These are phyloP conservation scores for Colletotrichum theobromicola DNA, from an alignment of 2,329 filamentous ascomycete species.

Conservation along the genomic window DNA sequence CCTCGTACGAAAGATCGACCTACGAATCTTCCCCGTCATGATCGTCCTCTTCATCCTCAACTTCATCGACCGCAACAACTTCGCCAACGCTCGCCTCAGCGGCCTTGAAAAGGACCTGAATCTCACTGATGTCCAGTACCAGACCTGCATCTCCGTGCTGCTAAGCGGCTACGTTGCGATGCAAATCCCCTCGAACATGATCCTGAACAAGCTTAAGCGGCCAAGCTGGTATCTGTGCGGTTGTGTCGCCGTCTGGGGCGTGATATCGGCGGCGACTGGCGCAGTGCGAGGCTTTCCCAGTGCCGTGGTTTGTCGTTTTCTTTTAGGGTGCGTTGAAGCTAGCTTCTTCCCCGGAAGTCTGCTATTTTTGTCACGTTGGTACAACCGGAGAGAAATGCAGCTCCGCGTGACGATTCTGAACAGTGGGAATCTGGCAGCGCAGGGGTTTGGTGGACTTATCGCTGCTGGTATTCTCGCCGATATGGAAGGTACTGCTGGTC, in stretches of 20 bases:
- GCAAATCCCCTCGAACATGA: background rate
- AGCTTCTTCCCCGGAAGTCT: background rate
- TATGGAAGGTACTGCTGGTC: background rate
- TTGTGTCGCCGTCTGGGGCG: background rate
- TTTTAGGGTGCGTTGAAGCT: background rate
- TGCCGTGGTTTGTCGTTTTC: background rate
- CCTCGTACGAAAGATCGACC: slow-evolving; percentile 35
- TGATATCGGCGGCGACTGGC: background rate
- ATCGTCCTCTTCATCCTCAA: slow-evolving; percentile 43
- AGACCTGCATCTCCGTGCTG: background rate
- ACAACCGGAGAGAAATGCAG: background rate
- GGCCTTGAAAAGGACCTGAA: slow-evolving; percentile 39
- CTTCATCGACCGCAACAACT: slow-evolving; percentile 26
- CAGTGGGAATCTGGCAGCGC: background rate
- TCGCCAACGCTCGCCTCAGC: slow-evolving; percentile 25
- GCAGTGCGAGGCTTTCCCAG: background rate
- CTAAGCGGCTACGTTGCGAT: background rate
- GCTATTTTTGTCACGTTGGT: background rate
- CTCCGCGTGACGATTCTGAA: background rate
- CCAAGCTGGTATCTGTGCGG: background rate
- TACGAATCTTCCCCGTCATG: slow-evolving; percentile 33
- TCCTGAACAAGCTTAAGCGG: background rate
- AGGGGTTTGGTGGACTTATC: background rate
- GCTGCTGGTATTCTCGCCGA: background rate
- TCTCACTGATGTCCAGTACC: slow-evolving; percentile 33